phyloP scores from a whole-genome alignment of 768 basidiomycete species.

The Panaeolus papilionaceus region DNA sequence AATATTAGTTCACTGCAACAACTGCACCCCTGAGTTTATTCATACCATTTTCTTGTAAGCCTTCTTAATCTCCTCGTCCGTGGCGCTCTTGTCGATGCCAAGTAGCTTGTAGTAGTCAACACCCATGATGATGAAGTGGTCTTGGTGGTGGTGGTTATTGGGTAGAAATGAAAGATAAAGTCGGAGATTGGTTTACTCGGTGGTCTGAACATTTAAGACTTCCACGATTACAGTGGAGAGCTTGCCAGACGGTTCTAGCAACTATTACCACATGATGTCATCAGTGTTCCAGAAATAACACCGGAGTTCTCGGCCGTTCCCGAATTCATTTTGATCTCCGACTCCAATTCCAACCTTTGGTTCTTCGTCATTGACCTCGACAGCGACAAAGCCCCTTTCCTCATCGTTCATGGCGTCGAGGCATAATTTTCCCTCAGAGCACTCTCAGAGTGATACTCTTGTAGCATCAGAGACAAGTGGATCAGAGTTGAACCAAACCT shows the following conservation, averaged over 20 bases:
- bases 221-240: slow-evolving; percentile 4
- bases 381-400: slow-evolving; percentile 10
- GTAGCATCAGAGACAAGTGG: slow-evolving; percentile 31
- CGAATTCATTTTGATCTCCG: slow-evolving; percentile 1
- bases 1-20: background rate
- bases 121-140: slow-evolving; percentile 57
- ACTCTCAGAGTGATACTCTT: slow-evolving; percentile 37
- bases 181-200: background rate
- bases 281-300: slow-evolving; percentile 19
- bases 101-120: slow-evolving; percentile 89
- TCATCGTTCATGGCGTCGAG: slow-evolving; percentile 3
- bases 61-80: slow-evolving; percentile 89
- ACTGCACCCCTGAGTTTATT: background rate
- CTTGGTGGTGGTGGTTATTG: slow-evolving; percentile 13
- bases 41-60: slow-evolving; percentile 94
- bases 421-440: background rate
- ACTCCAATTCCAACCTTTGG: slow-evolving; percentile 9
- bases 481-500: slow-evolving; percentile 4
- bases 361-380: slow-evolving; percentile 9
- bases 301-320: slow-evolving; percentile 1
- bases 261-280: slow-evolving; percentile 18
- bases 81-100: slow-evolving; percentile 74
- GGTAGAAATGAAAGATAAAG: slow-evolving; percentile 14
- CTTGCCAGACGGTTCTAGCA: slow-evolving; percentile 23
- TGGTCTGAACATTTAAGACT: slow-evolving; percentile 9